Evolutionary conservation across 331 rosid species (phyloP).

Genomic region (Malus hybrid): DNA sequence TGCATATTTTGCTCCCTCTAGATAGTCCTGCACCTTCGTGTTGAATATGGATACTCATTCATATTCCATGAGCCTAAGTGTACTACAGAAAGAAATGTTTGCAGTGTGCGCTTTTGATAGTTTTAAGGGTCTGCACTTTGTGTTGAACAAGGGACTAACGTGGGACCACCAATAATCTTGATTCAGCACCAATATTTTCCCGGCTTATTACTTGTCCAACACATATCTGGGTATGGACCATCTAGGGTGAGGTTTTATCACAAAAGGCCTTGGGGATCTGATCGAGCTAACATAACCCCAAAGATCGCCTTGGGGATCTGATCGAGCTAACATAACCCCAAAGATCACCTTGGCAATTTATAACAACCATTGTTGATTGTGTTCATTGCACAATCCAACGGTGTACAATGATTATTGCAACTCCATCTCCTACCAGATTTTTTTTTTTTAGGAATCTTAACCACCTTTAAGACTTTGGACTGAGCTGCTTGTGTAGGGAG

Average conservation of each 20-base stretch:
- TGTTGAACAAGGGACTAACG: not conserved
- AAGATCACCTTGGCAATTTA: not conserved
- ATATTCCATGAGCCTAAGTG: not conserved
- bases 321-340: not conserved
- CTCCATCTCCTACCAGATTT: not conserved
- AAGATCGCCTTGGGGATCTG: not conserved
- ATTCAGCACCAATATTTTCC: not conserved
- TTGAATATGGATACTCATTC: not conserved
- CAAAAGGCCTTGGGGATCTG: not conserved
- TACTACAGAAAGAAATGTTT: not conserved
- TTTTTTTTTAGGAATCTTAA: not conserved
- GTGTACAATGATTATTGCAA: not conserved
- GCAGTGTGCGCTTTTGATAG: not conserved
- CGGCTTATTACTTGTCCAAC: not conserved
- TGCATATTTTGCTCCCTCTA: not conserved
- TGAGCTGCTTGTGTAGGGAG: not conserved
- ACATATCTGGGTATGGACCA: not conserved
- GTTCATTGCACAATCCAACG: not conserved
- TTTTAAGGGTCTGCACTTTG: not conserved
- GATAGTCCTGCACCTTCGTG: too few species aligned
- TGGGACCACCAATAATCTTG: not conserved
- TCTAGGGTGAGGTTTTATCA: not conserved
- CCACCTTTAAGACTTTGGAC: not conserved
- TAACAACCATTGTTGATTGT: not conserved
- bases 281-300: not conserved